Evolutionary conservation across 768 basidiomycete genomes (phyloP).

Genomic region (Phlebiopsis gigantea): DNA sequence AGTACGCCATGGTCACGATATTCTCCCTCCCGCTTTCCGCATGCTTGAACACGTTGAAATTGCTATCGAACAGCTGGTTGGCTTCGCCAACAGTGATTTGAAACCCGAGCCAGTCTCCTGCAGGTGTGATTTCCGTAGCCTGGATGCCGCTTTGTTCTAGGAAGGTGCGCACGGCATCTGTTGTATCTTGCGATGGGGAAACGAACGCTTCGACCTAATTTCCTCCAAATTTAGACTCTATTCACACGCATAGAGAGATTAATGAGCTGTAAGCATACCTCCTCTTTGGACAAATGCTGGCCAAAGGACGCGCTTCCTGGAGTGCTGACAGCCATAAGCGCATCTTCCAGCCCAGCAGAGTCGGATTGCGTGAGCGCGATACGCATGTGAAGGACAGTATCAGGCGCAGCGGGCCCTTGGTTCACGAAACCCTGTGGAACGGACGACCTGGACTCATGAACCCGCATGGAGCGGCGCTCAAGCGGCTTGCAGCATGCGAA

Average conservation of each 20-base stretch:
- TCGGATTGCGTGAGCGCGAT: conserved; percentile 32
- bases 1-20: conserved; percentile 33
- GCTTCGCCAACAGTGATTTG: conserved; percentile 29
- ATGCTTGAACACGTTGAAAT: conserved; percentile 31
- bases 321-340: conserved; percentile 32
- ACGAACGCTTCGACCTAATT: conserved; percentile 23
- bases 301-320: conserved; percentile 32
- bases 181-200: conserved; percentile 22
- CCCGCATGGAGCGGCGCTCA: conserved; percentile 18
- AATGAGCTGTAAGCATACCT: conserved; percentile 24
- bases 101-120: conserved; percentile 32
- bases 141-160: conserved; percentile 23
- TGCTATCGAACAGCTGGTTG: conserved; percentile 29
- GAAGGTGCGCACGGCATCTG: conserved; percentile 24
- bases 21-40: conserved; percentile 20
- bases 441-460: conserved; percentile 24
- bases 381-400: conserved; percentile 30
- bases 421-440: conserved; percentile 26
- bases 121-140: conserved; percentile 20
- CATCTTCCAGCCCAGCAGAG: conserved; percentile 31
- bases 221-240: not conserved
- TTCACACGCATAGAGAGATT: too few species aligned
- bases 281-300: conserved; percentile 32
- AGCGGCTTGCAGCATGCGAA: conserved; percentile 17
- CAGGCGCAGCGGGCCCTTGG: conserved; percentile 25